Evolutionary conservation across 106 monocot species (phyloP), one percentile per base, ranked within the genome.

Genomic region (Phalaenopsis equestris): DNA sequence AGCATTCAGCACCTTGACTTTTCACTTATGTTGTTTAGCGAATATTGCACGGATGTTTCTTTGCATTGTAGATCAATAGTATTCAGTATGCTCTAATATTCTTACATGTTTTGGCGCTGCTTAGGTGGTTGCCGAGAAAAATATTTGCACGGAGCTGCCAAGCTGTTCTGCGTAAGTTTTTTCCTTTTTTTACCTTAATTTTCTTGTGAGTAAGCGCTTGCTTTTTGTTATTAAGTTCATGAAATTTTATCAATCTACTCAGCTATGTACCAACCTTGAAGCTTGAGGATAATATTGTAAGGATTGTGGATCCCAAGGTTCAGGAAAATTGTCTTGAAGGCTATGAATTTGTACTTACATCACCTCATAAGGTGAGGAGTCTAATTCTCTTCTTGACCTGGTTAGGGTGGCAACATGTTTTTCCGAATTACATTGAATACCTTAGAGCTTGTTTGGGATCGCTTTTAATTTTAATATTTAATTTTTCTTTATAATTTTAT

Each of bases 301-400:
- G 83, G 58, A 77, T 89, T 80, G 91, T 85, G 70, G 93, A 93
- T 38, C 82, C 91, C 11, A 84, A 87, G 80, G 45, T 65, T 61
- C 89, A 87, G 70, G 89, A 89, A 67, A 95, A 84, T 74, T 91
- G 89, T 79, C 79, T 95, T 45, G 86, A 81, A 47, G 88, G 85
- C 74, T 86, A 93, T 78, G 87, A 89, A 77, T 95, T 95, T 84
- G 79, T 95, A 46, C 39, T 95, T 56, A 90, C 82, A 72, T 77
- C 89, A 84, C 68, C 76, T 81, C 52, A 78, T 55, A 79, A 86
- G 87, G 93, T 93, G 61, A 76, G 77, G 18, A 77, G 47, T 77
- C 74, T 24, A 47, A 41, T 74, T 21, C 30, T 61, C 36, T 76
- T 21, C 56, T 78, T 46, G 38, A 55, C 3, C 56, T 56, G 48